Evolutionary conservation across 345 rosid genomes (phyloP), one percentile per base, ranked within the genome.

Genomic region (Raphanus raphanistrum): DNA sequence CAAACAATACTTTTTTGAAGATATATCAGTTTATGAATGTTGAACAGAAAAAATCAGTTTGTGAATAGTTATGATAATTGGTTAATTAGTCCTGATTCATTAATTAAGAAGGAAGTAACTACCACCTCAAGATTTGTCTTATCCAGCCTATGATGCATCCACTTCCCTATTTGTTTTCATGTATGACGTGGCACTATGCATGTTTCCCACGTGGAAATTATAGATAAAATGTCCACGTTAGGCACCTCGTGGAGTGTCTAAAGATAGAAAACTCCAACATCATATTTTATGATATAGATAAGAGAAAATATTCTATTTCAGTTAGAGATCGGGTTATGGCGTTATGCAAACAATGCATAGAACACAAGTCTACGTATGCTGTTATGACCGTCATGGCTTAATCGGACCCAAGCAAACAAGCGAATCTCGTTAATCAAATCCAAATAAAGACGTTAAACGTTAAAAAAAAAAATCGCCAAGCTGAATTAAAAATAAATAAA

Each of bases 141-240:
- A 59, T 26, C 6, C 8, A 50, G 33, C 48, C 7, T 60, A 45
- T 60, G 41, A 60, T 4, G n/a, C 21, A 31, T 6, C 7, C 25
- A 62, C 63, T 76, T 61, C 58, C 15, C 35, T 29, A 4, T 70
- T 1, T 69, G 48, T 10, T 65, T 59, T 16, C 58, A 72, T 12
- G 6, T 67, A 67, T 73, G 59, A 62, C 74, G 79, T 69, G 82
- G 62, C 72, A 33, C 7, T 32, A 12, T 26, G 82, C 82, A 79
- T 74, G 82, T 15, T 33, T 4, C 0, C 26, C 79, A 74, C 79
- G 82, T 79, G 72, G 45, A 57, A 61, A 21, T 6, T 6, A 38
- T 54, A 68, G 16, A 27, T 68, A 3, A 8, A 52, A 6, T 36
- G 70, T 41, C 61, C 78, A 73, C 74, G 78, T 62, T 32, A 52